These are phyloP conservation scores for Fomitopsis palustris DNA, from an alignment of 1,284 basidiomycete genomes.

Conservation along the genomic window DNA sequence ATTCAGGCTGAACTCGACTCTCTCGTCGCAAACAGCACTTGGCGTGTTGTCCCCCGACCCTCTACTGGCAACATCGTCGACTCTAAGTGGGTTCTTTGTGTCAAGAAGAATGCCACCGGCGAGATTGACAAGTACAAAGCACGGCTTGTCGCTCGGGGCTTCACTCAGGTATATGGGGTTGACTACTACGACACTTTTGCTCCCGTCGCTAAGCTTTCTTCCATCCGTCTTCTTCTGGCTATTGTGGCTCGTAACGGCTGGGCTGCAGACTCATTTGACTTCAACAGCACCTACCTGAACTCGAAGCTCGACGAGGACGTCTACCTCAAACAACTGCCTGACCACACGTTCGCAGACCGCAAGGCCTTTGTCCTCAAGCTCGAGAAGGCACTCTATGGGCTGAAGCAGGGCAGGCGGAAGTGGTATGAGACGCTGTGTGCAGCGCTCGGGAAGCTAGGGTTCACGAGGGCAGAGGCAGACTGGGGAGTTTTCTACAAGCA, in stretches of 20 bases:
- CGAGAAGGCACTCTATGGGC: background rate
- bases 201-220: constrained; percentile 25
- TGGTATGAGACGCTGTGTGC: no score
- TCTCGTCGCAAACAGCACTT: no score
- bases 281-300: constrained; percentile 36
- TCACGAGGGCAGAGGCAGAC: no score
- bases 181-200: constrained; percentile 36
- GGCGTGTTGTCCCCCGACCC: no score
- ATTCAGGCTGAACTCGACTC: no score
- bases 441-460: no score
- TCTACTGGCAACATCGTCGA: constrained; percentile 24
- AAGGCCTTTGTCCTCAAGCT: no score
- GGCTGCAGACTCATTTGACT: constrained; percentile 26
- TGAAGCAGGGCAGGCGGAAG: background rate
- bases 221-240: constrained; percentile 25
- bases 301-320: constrained; percentile 34
- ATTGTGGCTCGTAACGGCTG: constrained; percentile 25
- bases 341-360: no score
- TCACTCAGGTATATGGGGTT: constrained; percentile 34
- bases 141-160: constrained; percentile 38
- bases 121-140: constrained; percentile 33
- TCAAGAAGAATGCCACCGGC: constrained; percentile 25
- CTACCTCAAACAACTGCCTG: constrained; percentile 33
- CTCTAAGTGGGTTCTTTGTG: constrained; percentile 31
- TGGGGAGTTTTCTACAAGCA: no score